Evolutionary conservation across 31 red algal species (phyloP), one percentile per base, ranked within the genome.

Genomic region (Bonnemaisonia californica): DNA sequence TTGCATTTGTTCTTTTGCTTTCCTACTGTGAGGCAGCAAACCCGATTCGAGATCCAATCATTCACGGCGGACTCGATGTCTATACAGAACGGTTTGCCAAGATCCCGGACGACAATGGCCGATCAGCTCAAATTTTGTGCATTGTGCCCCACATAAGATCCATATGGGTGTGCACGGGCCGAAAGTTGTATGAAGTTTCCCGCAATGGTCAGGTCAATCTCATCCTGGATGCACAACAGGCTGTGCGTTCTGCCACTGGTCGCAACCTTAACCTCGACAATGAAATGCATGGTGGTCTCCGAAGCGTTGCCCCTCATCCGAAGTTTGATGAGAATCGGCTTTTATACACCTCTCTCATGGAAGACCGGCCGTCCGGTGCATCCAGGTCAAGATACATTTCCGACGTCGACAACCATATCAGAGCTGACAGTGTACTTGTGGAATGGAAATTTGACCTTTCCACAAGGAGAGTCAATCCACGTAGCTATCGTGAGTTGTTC

Each of bases 401-500:
- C 24, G 60, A 63, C 30, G 30, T 33, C 22, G 60, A 30, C 8
- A 33, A 7, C 5, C 8, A 63, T 22, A 63, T 33, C 22, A 5
- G 11, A 5, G 60, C 60, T 63, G 60, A 63, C 30, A 63, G 26
- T 22, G 30, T 63, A 8, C 11, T 63, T 9, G 30, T 22, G 9
- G 60, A 63, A 22, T 63, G 7, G 7, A 7, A 9, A 63, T n/a
- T n/a, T n/a, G n/a, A n/a, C n/a, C n/a, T 8, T 63, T 5, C 60
- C 7, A 30, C 7, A 30, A 8, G 30, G 30, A 63, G 7, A 9
- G 7, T 22, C 30, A 30, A 30, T 33, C 30, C 60, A 7, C 5
- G 7, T 5, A 63, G 26, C 23, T 77, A 86, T 57, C 55, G 72
- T 3, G 27, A 55, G 19, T 26, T 86, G 19, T 77, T 86, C 28